phyloP scores from a whole-genome alignment of 805 yeast species.

The Groenewaldozyma tartarivorans region DNA sequence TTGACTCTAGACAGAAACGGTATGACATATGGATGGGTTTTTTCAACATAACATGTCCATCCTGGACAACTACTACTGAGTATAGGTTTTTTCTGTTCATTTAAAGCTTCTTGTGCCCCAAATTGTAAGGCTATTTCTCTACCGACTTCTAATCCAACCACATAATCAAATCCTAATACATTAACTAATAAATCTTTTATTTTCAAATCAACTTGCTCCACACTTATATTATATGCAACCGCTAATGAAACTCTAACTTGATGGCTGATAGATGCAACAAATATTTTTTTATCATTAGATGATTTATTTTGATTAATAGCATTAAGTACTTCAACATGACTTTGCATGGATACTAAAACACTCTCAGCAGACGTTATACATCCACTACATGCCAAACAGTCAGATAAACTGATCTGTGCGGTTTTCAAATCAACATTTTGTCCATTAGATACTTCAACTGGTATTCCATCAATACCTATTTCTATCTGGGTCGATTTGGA shows the following conservation, averaged over 20 bases:
- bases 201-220: constrained; percentile 52
- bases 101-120: constrained; percentile 35
- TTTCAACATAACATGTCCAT: constrained; percentile 91
- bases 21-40: constrained; percentile 81
- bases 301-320: constrained; percentile 34
- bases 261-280: constrained; percentile 75
- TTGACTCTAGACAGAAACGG: constrained; percentile 64
- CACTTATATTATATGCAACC: constrained; percentile 44
- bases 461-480: constrained; percentile 41
- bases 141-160: constrained; percentile 82
- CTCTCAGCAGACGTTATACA: constrained; percentile 98
- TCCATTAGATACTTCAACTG: constrained; percentile 14
- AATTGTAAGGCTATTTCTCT: constrained; percentile 51
- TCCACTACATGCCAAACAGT: constrained; percentile 94
- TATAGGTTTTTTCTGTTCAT: constrained; percentile 33
- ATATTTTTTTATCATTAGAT: constrained; percentile 28
- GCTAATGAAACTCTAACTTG: constrained; percentile 81
- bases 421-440: constrained; percentile 46
- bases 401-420: constrained; percentile 83
- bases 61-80: constrained; percentile 86
- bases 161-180: constrained; percentile 56
- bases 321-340: constrained; percentile 66
- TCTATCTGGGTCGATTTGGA: constrained; percentile 43
- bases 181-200: constrained; percentile 49
- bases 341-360: constrained; percentile 80